Percentiles rank a stretch among this genome's conserved stretches.
Conservation (phyloP, 2,329 filamentous ascomycete species). For the Chaetomiaceae sp. region DNA sequence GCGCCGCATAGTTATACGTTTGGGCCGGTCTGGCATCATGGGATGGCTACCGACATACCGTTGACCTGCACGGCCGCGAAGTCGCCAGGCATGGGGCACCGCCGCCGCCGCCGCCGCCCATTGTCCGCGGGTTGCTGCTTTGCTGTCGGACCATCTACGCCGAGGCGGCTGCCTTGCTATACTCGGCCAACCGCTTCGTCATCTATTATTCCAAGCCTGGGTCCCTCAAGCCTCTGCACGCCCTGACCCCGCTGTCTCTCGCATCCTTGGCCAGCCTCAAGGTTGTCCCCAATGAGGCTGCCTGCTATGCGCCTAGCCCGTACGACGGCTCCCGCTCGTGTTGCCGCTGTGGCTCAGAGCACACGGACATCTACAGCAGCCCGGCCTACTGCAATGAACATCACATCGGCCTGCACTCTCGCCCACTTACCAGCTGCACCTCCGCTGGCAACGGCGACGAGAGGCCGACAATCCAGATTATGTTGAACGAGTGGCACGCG, state of each 20-base stretch:
- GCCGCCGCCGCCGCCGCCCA: not conserved
- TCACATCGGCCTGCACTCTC: not conserved
- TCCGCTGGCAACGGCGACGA: not conserved
- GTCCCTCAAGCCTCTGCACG: not conserved
- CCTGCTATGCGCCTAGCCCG: not conserved
- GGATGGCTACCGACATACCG: not conserved
- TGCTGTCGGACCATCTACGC: not conserved
- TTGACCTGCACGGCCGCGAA: not conserved
- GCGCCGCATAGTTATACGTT: not conserved
- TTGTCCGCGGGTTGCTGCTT: not conserved
- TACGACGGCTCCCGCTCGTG: not conserved
- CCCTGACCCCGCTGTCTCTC: not conserved
- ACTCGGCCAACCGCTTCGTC: slow-evolving; percentile 4
- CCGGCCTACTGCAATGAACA: not conserved
- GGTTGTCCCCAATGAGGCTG: not conserved
- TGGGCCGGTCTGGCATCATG: not conserved
- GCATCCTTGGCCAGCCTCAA: not conserved
- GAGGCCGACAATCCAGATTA: not conserved
- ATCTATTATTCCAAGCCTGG: not conserved
- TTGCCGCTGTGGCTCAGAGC: no score
- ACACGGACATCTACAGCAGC: no score
- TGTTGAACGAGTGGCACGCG: not conserved
- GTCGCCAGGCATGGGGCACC: not conserved
- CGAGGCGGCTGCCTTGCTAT: not conserved
- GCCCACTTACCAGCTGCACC: not conserved